These are phyloP conservation scores for Ophioceras dolichostomum DNA, from an alignment of 2,329 filamentous ascomycete species.

Conservation along the genomic window DNA sequence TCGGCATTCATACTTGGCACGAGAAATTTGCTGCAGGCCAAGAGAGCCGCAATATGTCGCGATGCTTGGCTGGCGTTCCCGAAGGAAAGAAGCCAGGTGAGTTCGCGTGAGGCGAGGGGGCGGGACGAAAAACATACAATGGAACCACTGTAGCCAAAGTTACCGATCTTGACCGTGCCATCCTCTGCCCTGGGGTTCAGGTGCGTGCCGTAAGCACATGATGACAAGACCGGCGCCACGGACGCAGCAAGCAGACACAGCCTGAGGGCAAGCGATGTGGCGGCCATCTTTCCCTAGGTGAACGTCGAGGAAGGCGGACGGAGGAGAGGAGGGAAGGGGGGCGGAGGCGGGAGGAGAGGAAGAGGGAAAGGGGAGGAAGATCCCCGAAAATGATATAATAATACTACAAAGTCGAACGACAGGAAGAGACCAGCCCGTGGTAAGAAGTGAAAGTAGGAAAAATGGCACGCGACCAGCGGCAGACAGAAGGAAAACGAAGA, in stretches of 20 bases:
- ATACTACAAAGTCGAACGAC: neutral
- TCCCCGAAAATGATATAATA: too few species aligned
- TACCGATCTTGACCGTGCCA: constrained; percentile 18
- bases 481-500: neutral
- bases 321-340: neutral
- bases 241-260: constrained; percentile 9
- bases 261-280: neutral
- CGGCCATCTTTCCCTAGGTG: neutral
- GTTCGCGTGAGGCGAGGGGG: too few species aligned
- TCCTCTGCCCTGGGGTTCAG: constrained; percentile 19
- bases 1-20: too few species aligned
- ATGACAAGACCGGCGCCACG: constrained; percentile 17
- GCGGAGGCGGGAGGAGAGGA: neutral
- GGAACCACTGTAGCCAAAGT: constrained; percentile 23
- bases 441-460: neutral
- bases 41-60: too few species aligned
- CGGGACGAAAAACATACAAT: constrained; percentile 18
- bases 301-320: neutral
- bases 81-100: too few species aligned
- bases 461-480: neutral
- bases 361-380: neutral
- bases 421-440: neutral
- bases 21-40: too few species aligned
- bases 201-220: constrained; percentile 26
- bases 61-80: too few species aligned